Evolutionary conservation across 2,329 filamentous ascomycete genomes (phyloP), one percentile per base, ranked within the genome.

Genomic region (Penicillium sp.): DNA sequence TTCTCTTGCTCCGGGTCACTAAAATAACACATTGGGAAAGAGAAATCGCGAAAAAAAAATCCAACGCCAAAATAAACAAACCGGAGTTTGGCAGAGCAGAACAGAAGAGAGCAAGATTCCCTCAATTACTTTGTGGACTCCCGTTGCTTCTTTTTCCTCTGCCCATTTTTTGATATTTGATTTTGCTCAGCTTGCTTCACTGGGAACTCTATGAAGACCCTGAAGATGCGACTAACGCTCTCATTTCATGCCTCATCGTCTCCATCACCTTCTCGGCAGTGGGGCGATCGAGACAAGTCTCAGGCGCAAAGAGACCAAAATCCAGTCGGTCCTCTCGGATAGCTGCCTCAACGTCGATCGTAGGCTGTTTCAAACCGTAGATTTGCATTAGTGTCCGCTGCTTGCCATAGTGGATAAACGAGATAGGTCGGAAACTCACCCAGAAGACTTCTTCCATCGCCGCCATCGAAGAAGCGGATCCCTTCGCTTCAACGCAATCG

Each of bases 261-360:
- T 48, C 62, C 38, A 70, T 67, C 40, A 67, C 33, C 10, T 40
- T 55, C 42, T 60, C 59, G 11, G 67, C 65, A 37, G 48, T 63
- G 19, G 49, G 45, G 37, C 35, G 25, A 43, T 58, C 62, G 25
- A 70, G 60, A 35, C 65, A 62, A 45, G 56, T 40, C 13, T 55
- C 49, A 7, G 68, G 58, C 4, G 59, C 68, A 38, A 70, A 70
- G 46, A 70, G 55, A 13, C 68, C 68, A 55, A 70, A 68, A 52
- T 70, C 68, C 45, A 70, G 56, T 26, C 51, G 49, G 28, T 55
- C 65, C 6, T 68, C 56, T 40, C 68, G 68, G 40, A 70, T 61
- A 11, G 68, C 68, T 4, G 68, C 68, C 55, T 70, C 68, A 30
- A 70, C 65, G 37, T 70, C 68, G 22, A 70, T 63, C 43, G 67